Evolutionary conservation across 2,329 filamentous ascomycete genomes (phyloP).

Genomic region (Coniosporium tulheliwenetii): DNA sequence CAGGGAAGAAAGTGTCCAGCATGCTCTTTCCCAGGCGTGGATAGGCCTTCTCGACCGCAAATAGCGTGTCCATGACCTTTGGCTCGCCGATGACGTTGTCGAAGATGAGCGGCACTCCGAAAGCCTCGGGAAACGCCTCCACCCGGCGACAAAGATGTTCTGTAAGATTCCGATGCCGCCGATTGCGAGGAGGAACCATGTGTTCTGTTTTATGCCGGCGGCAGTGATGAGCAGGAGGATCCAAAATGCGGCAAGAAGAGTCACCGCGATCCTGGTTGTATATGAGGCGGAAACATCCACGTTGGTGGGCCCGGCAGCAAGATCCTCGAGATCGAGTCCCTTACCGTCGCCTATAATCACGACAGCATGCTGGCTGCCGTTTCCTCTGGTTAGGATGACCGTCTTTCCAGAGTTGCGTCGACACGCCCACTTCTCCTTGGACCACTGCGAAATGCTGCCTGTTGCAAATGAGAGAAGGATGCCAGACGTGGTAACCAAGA

Average conservation of each 20-base stretch:
- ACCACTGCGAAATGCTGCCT: too few relatives aligned
- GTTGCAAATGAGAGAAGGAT: too few relatives aligned
- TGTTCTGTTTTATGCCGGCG: slow-evolving; percentile 5
- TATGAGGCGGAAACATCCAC: not conserved
- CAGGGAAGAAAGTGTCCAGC: slow-evolving; percentile 1
- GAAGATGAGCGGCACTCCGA: not conserved
- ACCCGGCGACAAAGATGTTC: slow-evolving; percentile 9
- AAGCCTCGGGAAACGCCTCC: slow-evolving; percentile 1
- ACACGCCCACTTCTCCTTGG: too few relatives aligned
- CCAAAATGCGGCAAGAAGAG: slow-evolving; percentile 4
- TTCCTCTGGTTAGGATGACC: too few relatives aligned
- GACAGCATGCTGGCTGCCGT: too few relatives aligned
- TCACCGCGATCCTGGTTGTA: not conserved
- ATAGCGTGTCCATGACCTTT: slow-evolving; percentile 2
- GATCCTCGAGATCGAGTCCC: too few relatives aligned
- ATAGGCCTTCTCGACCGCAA: slow-evolving; percentile 1
- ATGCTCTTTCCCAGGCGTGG: not conserved
- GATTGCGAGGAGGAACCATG: slow-evolving; percentile 10
- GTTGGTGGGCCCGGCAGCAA: not conserved
- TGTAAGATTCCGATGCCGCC: slow-evolving; percentile 11
- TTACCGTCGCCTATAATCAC: too few relatives aligned
- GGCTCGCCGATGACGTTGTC: too few relatives aligned
- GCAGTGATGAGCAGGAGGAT: slow-evolving; percentile 8
- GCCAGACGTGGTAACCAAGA: too few relatives aligned
- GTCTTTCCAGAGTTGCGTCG: too few relatives aligned